These are phyloP conservation scores for Willaertia magna DNA, from an alignment of 208 protist genomes.

Conservation along the genomic window DNA sequence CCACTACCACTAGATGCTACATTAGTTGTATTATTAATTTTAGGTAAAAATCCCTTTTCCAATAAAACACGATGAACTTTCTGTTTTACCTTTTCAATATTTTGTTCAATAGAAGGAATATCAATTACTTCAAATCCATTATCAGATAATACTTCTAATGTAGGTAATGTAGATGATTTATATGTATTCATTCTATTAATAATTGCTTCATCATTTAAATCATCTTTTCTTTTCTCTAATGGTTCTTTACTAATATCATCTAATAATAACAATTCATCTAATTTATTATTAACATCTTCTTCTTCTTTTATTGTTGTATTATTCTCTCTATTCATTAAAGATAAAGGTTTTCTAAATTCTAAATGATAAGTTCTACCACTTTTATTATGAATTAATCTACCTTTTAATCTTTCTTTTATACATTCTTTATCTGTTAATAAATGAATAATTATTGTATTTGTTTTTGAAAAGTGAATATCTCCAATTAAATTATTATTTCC, in stretches of 20 bases:
- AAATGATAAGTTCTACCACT: neutral
- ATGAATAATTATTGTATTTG: neutral
- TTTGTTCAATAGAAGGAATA: neutral
- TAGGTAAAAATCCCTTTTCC: neutral
- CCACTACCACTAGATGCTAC: neutral
- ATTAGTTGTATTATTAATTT: neutral
- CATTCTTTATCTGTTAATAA: neutral
- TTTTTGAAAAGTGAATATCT: neutral
- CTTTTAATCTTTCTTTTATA: neutral
- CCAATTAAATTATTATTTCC: too few relatives aligned
- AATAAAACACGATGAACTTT: neutral
- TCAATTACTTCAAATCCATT: neutral
- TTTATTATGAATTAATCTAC: conserved; percentile 8
- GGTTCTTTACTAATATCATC: neutral
- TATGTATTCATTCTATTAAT: neutral
- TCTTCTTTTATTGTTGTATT: too few relatives aligned
- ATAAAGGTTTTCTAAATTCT: neutral
- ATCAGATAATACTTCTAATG: neutral
- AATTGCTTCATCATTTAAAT: neutral
- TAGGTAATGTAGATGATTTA: neutral
- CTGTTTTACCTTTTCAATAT: neutral
- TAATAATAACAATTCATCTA: too few relatives aligned
- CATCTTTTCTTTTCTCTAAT: neutral
- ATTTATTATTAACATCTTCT: too few relatives aligned
- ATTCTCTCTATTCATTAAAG: too few relatives aligned